Evolutionary conservation across 2,329 filamentous ascomycete species (phyloP), one percentile per base, ranked within the genome.

Genomic region (Fusarium sulawesiense): DNA sequence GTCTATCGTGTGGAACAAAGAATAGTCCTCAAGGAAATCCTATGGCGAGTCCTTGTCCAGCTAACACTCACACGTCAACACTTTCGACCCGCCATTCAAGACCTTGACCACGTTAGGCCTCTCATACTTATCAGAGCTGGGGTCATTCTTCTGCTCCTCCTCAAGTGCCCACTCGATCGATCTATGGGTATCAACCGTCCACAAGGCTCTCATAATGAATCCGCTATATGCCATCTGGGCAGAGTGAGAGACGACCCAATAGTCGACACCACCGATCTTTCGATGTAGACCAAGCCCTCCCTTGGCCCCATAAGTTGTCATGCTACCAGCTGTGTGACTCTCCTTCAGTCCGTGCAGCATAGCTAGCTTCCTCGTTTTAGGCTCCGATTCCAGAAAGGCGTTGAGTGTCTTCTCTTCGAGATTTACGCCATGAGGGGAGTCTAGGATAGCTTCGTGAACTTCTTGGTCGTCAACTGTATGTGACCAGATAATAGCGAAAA

Each of bases 291-390:
- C 66, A 3, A 76, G 64, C 2, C 74, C 74, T 0, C 55, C 66
- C 6, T 66, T 71, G 7, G 50, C 73, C 0, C 73, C 73, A 1
- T 59, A 59, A 0, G 55, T 65, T n/a, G 63, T 72, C 57, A 60
- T 46, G 0, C n/a, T 12, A 0, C 70, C 66, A 0, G 42, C 57
- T 0, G 66, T 59, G 21, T 56, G 46, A 4, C 66, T 71, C 45
- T 76, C 74, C 18, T 76, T 76, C 0, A 76, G 42, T 0, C 73
- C 71, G 21, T 76, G 73, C 2, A 76, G 47, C 68, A 76, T 70
- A 2, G 71, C 74, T 0, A 76, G 55, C 55, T 74, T 75, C 27
- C 64, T 54, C 5, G 68, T 75, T 42, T 54, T 60, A 7, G 74
- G 73, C 6, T 64, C 55, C 9, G 74, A 53, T 3, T 56, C 16